phyloP scores from a whole-genome alignment of 208 protist genomes.

The Leishmania guyanensis region DNA sequence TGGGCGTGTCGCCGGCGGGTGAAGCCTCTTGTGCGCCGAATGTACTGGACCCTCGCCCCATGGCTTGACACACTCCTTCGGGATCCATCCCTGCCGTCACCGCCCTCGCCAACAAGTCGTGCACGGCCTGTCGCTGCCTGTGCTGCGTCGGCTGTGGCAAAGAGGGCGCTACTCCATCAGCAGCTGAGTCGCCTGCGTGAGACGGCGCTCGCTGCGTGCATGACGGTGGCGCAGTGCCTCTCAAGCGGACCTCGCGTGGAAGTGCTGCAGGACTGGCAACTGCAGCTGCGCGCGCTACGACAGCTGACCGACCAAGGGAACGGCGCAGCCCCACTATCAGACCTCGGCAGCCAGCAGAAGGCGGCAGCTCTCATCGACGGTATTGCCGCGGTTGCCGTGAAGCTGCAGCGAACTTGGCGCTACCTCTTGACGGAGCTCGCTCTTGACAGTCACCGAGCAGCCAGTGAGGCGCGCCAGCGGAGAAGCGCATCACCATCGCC shows the following conservation, averaged over 20 bases:
- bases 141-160: neutral
- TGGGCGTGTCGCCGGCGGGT: constrained; percentile 60
- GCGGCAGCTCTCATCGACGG: constrained; percentile 34
- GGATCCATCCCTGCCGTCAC: neutral
- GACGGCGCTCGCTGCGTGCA: constrained; percentile 22
- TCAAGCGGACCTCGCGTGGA: constrained; percentile 57
- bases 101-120: neutral
- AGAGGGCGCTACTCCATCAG: neutral
- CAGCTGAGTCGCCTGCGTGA: constrained; percentile 20
- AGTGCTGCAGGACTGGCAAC: constrained; percentile 55
- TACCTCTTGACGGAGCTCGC: constrained; percentile 49
- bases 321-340: neutral
- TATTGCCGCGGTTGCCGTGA: constrained; percentile 55
- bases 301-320: constrained; percentile 8
- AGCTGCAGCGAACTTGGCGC: constrained; percentile 61
- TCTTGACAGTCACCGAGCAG: constrained; percentile 23
- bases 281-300: constrained; percentile 24
- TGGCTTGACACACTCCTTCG: constrained; percentile 18
- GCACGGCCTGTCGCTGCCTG: neutral
- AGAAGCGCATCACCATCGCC: neutral
- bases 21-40: constrained; percentile 40
- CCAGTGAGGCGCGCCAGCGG: neutral
- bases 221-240: constrained; percentile 56
- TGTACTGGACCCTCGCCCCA: constrained; percentile 25
- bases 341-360: neutral